Conservation (phyloP, 1,284 basidiomycete genomes). For the Meripilus lineatus region DNA sequence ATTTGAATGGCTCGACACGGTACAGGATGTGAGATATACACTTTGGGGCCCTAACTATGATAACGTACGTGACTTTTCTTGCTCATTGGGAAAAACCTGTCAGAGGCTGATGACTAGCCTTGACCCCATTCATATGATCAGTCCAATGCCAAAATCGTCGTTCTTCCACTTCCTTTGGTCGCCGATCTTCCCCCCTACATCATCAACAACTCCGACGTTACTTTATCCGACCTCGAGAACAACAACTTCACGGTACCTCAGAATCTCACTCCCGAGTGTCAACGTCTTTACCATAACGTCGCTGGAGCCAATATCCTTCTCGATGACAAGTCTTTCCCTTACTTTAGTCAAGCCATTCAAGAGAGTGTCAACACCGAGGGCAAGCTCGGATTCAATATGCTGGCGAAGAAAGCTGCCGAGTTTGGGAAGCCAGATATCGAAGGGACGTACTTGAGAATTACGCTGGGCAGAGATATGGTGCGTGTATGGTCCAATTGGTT, state of each 20-base stretch:
- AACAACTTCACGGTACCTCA: slow-evolving; percentile 5
- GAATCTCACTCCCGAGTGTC: slow-evolving; percentile 17
- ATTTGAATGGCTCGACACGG: no score
- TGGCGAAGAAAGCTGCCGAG: slow-evolving; percentile 15
- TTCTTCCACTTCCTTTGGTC: no score
- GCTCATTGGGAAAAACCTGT: no score
- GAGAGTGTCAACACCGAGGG: slow-evolving; percentile 17
- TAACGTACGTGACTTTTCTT: no score
- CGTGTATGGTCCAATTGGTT: no score
- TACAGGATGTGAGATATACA: no score
- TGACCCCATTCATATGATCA: no score
- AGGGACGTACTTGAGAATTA: slow-evolving; percentile 19
- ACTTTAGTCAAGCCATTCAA: slow-evolving; percentile 18
- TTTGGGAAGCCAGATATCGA: slow-evolving; percentile 13
- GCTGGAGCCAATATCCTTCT: slow-evolving; percentile 16
- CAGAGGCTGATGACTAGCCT: no score
- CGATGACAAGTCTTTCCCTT: slow-evolving; percentile 16
- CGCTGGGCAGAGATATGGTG: slow-evolving; percentile 13
- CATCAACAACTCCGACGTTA: neutral
- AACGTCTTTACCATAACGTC: slow-evolving; percentile 19
- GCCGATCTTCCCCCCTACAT: no score
- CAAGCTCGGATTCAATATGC: slow-evolving; percentile 10
- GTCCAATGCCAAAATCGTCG: no score
- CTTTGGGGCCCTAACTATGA: no score
- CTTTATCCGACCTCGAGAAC: neutral